Evolutionary conservation across 1,284 basidiomycete genomes (phyloP), one percentile per base, ranked within the genome.

Genomic region (Rhodotorula sp.): DNA sequence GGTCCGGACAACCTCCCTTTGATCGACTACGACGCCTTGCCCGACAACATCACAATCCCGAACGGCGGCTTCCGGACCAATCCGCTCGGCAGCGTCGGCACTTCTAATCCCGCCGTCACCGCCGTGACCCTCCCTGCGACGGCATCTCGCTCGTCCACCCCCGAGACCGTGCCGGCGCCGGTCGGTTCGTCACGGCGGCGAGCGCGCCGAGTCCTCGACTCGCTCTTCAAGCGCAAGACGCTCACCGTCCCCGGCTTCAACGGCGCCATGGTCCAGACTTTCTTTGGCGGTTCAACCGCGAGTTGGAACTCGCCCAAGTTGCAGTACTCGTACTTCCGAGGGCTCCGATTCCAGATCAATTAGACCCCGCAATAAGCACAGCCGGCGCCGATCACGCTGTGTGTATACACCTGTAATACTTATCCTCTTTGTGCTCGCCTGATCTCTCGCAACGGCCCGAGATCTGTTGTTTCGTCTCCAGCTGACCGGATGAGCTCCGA

Each of bases 231-330:
- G 68, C 66, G 74, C n/a, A 69, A 70, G 23, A 64, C 64, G 50
- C 56, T 65, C 45, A 58, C 66, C 18, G 60, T 68, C 16, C 54
- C 70, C 5, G 69, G 67, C 2, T 77, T 77, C 67, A 26, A 70
- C 19, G 76, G 76, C 21, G 72, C 75, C 6, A 77, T 76, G 76
- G 69, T 67, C 54, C 71, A 77, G 64, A 77, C 76, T 6, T 77
- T 77, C 71, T 77, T 77, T 43, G 74, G 75, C 34, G 74, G 74
- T 0, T 70, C 66, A 10, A 43, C 50, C 16, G 38, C 14, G 62
- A 26, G 52, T n/a, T 64, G 68, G 72, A 71, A 76, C 50, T 64
- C 71, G 43, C 71, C 75, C 16, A 56, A 52, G 10, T 62, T 70
- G 31, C 73, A 75, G 58, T 64, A 73, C 62, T 60, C 73, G 16